Evolutionary conservation across 2,329 filamentous ascomycete species (phyloP).

Genomic region (Colletotrichum scovillei): DNA sequence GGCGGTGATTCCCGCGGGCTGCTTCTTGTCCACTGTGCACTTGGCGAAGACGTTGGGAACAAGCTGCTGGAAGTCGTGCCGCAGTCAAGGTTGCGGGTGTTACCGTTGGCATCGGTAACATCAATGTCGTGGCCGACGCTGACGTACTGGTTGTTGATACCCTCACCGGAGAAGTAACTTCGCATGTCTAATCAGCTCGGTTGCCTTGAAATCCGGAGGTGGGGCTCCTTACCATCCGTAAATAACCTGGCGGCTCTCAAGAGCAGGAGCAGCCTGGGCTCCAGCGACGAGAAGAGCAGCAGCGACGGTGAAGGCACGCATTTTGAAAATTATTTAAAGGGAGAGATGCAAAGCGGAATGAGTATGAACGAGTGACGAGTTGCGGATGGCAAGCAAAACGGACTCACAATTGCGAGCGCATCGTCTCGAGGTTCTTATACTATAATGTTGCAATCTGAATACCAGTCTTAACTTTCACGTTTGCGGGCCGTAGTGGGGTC

Average conservation of each 20-base stretch:
- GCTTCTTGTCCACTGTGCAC: conserved; percentile 12
- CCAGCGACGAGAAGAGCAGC: conserved; percentile 11
- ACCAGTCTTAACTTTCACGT: background rate
- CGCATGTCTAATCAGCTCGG: background rate
- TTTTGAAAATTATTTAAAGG: background rate
- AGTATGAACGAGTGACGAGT: background rate
- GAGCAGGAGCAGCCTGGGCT: conserved; percentile 17
- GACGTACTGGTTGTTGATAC: conserved; percentile 13
- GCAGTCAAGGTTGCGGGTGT: conserved; percentile 21
- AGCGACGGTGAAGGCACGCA: conserved; percentile 9
- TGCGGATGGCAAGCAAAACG: background rate
- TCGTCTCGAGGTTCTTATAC: conserved; percentile 14
- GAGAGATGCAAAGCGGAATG: background rate
- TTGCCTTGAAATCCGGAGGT: background rate
- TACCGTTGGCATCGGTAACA: background rate
- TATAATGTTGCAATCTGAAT: background rate
- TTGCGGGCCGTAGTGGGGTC: too few relatives aligned
- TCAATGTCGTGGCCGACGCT: conserved; percentile 13
- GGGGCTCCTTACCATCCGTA: conserved; percentile 19
- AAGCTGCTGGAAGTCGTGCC: conserved; percentile 13
- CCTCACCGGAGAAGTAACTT: conserved; percentile 23
- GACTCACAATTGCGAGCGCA: rapidly evolving
- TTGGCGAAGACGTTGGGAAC: conserved; percentile 30
- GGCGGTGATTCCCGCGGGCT: conserved; percentile 10
- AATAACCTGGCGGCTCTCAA: conserved; percentile 13